Conservation (phyloP, 805 yeast genomes). For the Jamesozyma spencerorum region DNA sequence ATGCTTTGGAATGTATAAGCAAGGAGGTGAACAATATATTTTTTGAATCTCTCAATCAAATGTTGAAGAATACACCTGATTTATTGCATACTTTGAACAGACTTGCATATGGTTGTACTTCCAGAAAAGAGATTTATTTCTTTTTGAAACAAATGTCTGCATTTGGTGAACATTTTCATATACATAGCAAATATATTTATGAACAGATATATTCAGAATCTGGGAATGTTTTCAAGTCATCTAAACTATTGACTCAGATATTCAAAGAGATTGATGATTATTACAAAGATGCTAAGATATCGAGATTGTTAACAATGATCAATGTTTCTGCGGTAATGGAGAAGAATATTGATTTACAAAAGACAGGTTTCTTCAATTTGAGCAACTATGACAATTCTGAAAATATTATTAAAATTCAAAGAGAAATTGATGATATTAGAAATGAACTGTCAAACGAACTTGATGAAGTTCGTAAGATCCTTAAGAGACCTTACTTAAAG, state of each 20-base stretch:
- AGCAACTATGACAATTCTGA: constrained; percentile 33
- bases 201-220: constrained; percentile 16
- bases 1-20: constrained; percentile 47
- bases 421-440: constrained; percentile 38
- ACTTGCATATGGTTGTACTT: constrained; percentile 49
- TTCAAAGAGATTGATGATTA: constrained; percentile 33
- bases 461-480: constrained; percentile 32
- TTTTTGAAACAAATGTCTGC: constrained; percentile 40
- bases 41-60: constrained; percentile 30
- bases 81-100: constrained; percentile 48
- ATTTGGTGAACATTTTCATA: constrained; percentile 28
- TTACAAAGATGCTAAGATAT: constrained; percentile 27
- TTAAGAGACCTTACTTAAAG: constrained; percentile 49
- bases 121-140: constrained; percentile 50
- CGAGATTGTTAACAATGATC: constrained; percentile 39
- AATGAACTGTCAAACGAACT: constrained; percentile 45
- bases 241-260: constrained; percentile 31
- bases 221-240: constrained; percentile 15
- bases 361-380: constrained; percentile 35
- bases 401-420: constrained; percentile 31
- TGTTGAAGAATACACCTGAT: constrained; percentile 40
- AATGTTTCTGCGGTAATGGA: constrained; percentile 45
- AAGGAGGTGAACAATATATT: constrained; percentile 32
- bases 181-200: constrained; percentile 24
- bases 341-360: constrained; percentile 37